Evolutionary conservation across 2,329 filamentous ascomycete species (phyloP).

Genomic region (Dactylellina haptotyla): DNA sequence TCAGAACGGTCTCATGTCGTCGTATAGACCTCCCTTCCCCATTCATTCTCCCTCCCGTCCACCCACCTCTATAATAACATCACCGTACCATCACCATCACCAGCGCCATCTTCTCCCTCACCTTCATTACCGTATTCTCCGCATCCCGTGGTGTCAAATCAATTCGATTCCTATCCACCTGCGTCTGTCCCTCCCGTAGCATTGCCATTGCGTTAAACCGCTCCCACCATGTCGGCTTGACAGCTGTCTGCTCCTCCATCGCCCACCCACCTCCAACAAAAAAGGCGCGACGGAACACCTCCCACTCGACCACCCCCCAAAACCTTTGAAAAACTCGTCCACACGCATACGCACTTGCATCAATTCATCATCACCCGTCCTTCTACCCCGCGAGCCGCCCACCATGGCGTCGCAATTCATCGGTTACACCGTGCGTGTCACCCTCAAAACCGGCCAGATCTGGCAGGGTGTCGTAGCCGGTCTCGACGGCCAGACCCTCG

Average conservation of each 20-base stretch:
- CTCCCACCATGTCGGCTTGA: not conserved
- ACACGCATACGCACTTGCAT: not conserved
- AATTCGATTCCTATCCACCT: not conserved
- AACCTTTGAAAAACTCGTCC: not conserved
- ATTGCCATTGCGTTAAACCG: not conserved
- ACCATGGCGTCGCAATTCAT: slow-evolving; percentile 76
- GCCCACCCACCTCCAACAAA: not conserved
- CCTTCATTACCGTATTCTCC: not conserved
- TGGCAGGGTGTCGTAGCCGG: slow-evolving; percentile 77
- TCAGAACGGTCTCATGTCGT: slow-evolving; percentile 25
- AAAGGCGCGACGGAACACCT: not conserved
- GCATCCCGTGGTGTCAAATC: not conserved
- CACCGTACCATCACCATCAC: slow-evolving; percentile 5
- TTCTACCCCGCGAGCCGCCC: not conserved
- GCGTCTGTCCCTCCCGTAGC: not conserved
- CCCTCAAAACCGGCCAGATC: slow-evolving; percentile 73
- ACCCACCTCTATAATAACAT: no score
- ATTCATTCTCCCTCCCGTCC: not conserved
- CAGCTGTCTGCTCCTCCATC: no score
- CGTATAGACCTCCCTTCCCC: not conserved
- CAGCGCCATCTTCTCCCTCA: slow-evolving; percentile 1
- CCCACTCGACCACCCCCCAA: not conserved
- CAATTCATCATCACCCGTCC: not conserved
- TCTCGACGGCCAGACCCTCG: slow-evolving; percentile 75
- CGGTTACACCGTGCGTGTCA: slow-evolving; percentile 79